Conservation (phyloP, 768 basidiomycete species). For the Termitomyces sp. region DNA sequence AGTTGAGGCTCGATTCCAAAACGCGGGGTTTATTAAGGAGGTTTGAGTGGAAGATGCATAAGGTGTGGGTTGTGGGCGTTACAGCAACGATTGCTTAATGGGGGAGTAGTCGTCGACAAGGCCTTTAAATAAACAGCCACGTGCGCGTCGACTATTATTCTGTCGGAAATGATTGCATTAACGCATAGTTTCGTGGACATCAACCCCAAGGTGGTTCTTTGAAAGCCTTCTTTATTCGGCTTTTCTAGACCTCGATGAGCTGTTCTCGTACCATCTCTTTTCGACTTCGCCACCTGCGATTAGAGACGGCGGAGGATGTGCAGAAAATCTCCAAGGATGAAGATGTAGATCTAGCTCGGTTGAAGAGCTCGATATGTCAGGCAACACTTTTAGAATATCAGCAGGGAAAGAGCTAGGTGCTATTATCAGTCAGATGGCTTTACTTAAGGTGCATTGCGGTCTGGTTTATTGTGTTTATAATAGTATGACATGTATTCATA, state of each 20-base stretch:
- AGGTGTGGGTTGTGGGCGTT: neutral
- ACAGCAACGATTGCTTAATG: neutral
- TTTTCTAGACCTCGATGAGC: neutral
- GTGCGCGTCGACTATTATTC: neutral
- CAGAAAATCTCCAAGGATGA: neutral
- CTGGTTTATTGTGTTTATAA: neutral
- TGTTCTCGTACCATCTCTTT: neutral
- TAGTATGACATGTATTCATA: neutral
- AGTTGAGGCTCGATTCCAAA: neutral
- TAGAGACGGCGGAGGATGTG: neutral
- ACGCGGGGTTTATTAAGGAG: neutral
- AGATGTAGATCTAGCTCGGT: neutral
- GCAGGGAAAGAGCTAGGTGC: neutral
- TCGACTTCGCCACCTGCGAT: neutral
- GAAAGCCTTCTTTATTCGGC: no score
- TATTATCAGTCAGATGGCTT: neutral
- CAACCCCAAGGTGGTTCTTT: neutral
- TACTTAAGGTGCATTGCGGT: neutral
- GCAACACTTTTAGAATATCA: neutral
- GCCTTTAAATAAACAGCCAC: neutral
- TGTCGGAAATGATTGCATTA: neutral
- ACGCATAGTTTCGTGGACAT: no score
- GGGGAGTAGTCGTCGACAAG: neutral
- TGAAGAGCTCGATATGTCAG: neutral
- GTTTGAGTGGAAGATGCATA: slow-evolving; percentile 8